These are phyloP conservation scores for Cryphonectria parasitica DNA, from an alignment of 2,329 filamentous ascomycete species.

Conservation along the genomic window DNA sequence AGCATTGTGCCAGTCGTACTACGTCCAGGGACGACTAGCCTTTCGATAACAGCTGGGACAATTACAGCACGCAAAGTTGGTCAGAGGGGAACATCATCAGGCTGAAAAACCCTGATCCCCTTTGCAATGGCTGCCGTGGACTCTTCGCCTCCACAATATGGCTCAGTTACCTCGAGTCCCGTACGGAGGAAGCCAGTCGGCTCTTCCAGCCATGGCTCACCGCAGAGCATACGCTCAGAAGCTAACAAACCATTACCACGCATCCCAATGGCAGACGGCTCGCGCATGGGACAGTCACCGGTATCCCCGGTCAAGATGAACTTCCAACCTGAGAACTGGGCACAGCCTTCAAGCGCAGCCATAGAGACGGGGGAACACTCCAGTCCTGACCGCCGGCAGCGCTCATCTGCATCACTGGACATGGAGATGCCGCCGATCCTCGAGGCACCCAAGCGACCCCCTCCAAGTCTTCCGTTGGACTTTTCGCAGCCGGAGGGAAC, in stretches of 20 bases:
- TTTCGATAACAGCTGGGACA: conserved; percentile 28
- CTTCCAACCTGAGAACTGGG: conserved; percentile 57
- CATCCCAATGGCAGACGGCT: conserved; percentile 41
- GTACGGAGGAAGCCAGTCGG: conserved; percentile 43
- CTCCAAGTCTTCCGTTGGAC: conserved; percentile 39
- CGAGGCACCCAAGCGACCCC: conserved; percentile 43
- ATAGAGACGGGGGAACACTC: conserved; percentile 46
- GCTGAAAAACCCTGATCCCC: conserved; percentile 21
- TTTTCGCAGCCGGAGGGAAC: conserved; percentile 26
- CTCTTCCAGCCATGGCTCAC: conserved; percentile 39
- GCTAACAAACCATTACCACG: conserved; percentile 38
- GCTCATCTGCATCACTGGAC: conserved; percentile 31
- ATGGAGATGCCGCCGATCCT: conserved; percentile 41
- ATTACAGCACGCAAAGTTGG: conserved; percentile 13
- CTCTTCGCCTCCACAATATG: conserved; percentile 34
- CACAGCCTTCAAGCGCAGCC: conserved; percentile 54
- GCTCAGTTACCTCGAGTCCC: conserved; percentile 36
- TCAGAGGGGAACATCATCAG: conserved; percentile 19
- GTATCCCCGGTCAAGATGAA: conserved; percentile 61
- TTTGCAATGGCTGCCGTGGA: conserved; percentile 40
- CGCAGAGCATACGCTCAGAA: conserved; percentile 40
- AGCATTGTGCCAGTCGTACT: conserved; percentile 26
- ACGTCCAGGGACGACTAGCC: conserved; percentile 24
- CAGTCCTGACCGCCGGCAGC: conserved; percentile 18
- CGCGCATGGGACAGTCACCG: conserved; percentile 55